Evolutionary conservation across 2,329 filamentous ascomycete species (phyloP), one percentile per base, ranked within the genome.

Genomic region (Falciphora oryzae): DNA sequence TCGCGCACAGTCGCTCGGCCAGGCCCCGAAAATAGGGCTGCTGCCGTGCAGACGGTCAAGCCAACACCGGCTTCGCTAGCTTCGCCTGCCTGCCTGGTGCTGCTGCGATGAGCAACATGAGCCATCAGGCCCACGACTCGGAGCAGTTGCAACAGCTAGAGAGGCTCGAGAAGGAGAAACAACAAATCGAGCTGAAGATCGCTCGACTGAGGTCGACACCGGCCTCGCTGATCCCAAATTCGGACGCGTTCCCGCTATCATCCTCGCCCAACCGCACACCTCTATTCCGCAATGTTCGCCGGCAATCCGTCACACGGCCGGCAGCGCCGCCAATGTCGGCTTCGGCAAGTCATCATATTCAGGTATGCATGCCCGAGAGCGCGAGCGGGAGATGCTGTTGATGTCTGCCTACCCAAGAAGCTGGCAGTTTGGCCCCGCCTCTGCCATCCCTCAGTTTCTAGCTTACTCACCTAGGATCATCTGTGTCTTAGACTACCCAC

Each of bases 161-260:
- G 61, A 62, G 56, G 44, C 61, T 62, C 56, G 44, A 62, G 28
- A 29, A 62, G 38, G 25, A 62, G 50, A 57, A 28, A 32, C 61
- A 38, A 8, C 44, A 62, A 56, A 44, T 62, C 44, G 61, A 62
- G 28, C n/a, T 29, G 61, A 56, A 31, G 44, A 62, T 62, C 50
- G 61, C 61, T 13, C 61, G 57, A 18, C 61, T 62, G 35, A 62
- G 57, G 31, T 62, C 61, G 35, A 25, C 44, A n/a, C 14, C 61
- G 44, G n/a, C 44, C 44, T 62, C 56, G 44, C 61, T n/a, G 28
- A 50, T 18, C 44, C 32, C 61, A 29, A 56, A 25, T 50, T 29
- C 16, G 3, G 28, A 29, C 31, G 28, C 61, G 0, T 32, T 62
- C 29, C 61, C 44, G 25, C 61, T 53, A n/a, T 57, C 61, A 22